phyloP scores from a whole-genome alignment of 345 rosid genomes.

The Rhodamnia argentea region DNA sequence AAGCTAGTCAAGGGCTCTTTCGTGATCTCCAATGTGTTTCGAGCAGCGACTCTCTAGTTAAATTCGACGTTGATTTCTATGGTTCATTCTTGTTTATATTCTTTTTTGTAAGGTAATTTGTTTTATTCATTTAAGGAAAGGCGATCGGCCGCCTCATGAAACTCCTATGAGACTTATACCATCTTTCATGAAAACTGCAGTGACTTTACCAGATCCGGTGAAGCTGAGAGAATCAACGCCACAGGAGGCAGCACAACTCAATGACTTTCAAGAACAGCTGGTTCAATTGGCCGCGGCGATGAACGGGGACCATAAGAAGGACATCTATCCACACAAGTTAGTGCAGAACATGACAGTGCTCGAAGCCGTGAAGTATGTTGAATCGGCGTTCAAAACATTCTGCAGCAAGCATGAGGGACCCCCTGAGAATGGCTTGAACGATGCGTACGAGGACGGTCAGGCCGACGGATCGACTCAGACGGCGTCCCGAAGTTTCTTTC shows the following conservation, averaged over 20 bases:
- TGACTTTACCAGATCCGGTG: conserved; percentile 32
- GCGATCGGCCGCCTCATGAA: not conserved
- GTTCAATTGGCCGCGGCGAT: conserved; percentile 52
- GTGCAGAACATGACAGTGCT: conserved; percentile 48
- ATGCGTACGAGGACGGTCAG: conserved; percentile 5
- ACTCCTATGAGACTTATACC: not conserved
- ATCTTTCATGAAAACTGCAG: conserved; percentile 10
- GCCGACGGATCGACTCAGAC: not conserved
- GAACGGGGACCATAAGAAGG: conserved; percentile 46
- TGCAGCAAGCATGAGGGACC: conserved; percentile 22
- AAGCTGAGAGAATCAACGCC: conserved; percentile 26
- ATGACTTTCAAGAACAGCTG: conserved; percentile 60
- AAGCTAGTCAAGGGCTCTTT: not conserved
- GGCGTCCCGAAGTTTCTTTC: not conserved
- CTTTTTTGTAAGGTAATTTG: not conserved
- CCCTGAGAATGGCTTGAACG: conserved; percentile 24
- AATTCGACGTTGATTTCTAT: not conserved
- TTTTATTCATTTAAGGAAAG: not conserved
- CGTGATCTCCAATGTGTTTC: not conserved
- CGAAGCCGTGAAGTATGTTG: conserved; percentile 39
- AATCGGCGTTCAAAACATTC: conserved; percentile 29
- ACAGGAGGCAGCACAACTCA: conserved; percentile 31
- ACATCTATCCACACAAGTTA: conserved; percentile 30
- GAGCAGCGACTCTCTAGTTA: not conserved
- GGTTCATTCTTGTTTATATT: not conserved